phyloP scores from a whole-genome alignment of 202 grass and related monocot species.

The Dendrocalamus latiflorus region DNA sequence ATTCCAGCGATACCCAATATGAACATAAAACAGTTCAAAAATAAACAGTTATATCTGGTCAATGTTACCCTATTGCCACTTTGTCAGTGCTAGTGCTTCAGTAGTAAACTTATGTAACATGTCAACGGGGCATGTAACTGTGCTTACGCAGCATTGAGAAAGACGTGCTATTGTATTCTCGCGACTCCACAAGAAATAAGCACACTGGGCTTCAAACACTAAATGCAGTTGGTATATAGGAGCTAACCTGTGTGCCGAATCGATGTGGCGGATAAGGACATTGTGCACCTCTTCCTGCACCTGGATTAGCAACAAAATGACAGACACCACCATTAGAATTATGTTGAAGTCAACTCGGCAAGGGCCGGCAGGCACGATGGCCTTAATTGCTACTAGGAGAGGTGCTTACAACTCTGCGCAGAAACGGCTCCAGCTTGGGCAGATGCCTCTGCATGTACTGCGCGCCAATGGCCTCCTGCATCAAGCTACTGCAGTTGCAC shows the following conservation, averaged over 20 bases:
- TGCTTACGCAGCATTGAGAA: neutral
- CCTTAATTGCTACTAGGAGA: neutral
- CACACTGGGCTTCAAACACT: neutral
- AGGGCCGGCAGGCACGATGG: neutral
- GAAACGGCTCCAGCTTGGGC: no score
- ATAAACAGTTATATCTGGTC: neutral
- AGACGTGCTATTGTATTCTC: neutral
- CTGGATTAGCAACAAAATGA: constrained; percentile 32
- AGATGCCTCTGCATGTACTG: constrained; percentile 94
- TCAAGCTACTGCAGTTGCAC: constrained; percentile 60
- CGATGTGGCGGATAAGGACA: constrained; percentile 82
- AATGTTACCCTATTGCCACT: neutral
- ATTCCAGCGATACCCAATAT: neutral
- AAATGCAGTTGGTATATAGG: neutral
- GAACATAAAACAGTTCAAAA: neutral
- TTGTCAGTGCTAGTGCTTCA: neutral
- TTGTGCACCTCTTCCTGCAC: constrained; percentile 97
- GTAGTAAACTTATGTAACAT: neutral
- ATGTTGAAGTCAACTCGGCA: neutral
- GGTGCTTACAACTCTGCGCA: no score
- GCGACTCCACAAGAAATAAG: neutral
- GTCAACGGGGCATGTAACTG: neutral
- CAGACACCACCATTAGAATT: neutral
- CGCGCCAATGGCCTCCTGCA: constrained; percentile 90
- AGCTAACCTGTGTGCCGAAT: constrained; percentile 52